A percentile compares a stretch with the other conserved stretches of the same genome.
phyloP scores from a whole-genome alignment of 768 basidiomycete species.

The Mrakia blollopis region DNA sequence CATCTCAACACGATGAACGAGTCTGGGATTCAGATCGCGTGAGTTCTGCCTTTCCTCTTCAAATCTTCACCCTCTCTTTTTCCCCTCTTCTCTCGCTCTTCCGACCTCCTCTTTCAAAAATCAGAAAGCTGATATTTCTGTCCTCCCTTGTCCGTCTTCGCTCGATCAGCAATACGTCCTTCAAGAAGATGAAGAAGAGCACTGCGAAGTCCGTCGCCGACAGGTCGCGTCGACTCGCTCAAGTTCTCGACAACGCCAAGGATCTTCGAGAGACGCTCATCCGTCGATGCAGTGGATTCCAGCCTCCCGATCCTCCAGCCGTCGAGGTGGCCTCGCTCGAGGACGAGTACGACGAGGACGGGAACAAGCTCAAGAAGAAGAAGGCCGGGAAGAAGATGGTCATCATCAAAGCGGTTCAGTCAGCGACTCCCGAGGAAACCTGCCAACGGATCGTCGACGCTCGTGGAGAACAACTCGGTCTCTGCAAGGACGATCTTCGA shows the following conservation, averaged over 20 bases:
- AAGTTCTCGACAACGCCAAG: neutral
- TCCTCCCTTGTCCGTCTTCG: neutral
- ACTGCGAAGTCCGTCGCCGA: neutral
- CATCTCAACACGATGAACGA: constrained; percentile 76
- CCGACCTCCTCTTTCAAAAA: no score
- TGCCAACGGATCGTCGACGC: neutral
- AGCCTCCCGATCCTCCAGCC: neutral
- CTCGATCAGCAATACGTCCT: neutral
- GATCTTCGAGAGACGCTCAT: constrained; percentile 4
- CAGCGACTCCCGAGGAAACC: neutral
- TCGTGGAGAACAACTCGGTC: neutral
- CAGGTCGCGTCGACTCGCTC: neutral
- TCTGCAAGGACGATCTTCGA: neutral
- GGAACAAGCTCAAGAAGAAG: neutral
- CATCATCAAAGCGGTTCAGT: neutral
- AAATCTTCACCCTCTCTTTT: no score
- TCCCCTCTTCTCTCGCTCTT: neutral
- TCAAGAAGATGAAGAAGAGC: neutral
- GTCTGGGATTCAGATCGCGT: neutral
- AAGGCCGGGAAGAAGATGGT: neutral
- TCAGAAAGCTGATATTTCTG: neutral
- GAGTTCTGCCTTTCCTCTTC: neutral
- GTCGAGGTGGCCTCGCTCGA: neutral
- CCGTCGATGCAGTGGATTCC: neutral
- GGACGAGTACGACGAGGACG: neutral